Evolutionary conservation across 805 yeast species (phyloP).

Genomic region (Kazachstania viticola): DNA sequence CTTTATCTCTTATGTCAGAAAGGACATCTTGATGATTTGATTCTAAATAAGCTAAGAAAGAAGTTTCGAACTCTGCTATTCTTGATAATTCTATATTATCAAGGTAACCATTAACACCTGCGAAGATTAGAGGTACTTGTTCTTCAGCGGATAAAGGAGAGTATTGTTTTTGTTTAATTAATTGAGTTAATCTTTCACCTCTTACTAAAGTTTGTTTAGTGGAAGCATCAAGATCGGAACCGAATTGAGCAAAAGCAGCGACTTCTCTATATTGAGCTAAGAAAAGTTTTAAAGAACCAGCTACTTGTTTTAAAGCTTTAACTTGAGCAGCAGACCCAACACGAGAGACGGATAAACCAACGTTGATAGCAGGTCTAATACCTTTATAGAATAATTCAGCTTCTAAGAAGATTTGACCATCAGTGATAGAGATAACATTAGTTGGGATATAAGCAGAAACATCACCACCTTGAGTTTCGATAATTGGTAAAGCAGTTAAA

Average conservation of each 20-base stretch:
- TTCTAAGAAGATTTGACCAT: conserved; percentile 97
- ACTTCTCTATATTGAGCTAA: conserved; percentile 99
- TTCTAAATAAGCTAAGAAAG: conserved; percentile 86
- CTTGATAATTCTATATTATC: conserved; percentile 76
- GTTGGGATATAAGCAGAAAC: conserved; percentile 97
- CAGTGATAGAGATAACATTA: conserved; percentile 93
- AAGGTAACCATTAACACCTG: conserved; percentile 99
- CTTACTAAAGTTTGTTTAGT: conserved; percentile 97
- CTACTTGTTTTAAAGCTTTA: conserved; percentile 99
- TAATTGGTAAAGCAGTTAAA: conserved; percentile 89
- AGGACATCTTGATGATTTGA: conserved; percentile 79
- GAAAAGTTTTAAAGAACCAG: conserved; percentile 99
- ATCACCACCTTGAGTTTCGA: conserved; percentile 99
- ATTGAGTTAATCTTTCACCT: conserved; percentile 99
- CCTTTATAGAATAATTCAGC: conserved; percentile 99
- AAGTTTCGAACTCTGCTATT: conserved; percentile 83
- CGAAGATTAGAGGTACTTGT: conserved; percentile 96
- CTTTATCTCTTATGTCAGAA: conserved; percentile 74
- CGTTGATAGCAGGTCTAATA: conserved; percentile 99
- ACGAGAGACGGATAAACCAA: conserved; percentile 99
- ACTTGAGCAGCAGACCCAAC: conserved; percentile 99
- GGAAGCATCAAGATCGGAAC: conserved; percentile 99
- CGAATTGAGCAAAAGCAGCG: conserved; percentile 99
- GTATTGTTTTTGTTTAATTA: conserved; percentile 96
- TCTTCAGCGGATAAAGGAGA: conserved; percentile 96